Base-by-base conservation (phyloP, 83 land plant genomes). In the Picea mariana region DNA sequence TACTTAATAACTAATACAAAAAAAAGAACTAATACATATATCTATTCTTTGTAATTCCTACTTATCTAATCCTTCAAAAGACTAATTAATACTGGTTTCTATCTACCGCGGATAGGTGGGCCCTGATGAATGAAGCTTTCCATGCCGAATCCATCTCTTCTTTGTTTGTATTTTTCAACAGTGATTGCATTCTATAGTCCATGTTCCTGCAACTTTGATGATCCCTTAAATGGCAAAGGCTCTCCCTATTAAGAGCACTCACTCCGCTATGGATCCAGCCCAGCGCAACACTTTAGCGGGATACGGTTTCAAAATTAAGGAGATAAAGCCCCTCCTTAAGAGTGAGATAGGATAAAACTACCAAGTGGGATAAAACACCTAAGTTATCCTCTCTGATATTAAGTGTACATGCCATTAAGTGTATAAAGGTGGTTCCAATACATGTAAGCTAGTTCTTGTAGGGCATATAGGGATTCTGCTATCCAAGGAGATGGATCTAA, bases 61-160 rank as follows among this genome's bases (percentile, higher is more conserved):
- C 52, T 47, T 47, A 47, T 47, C 52, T 47, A 47, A 47, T 47
- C 52, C 52, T 47, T 47, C 52, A 47, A 47, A 47, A 47, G 9
- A 47, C 52, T 47, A 47, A 47, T 47, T 47, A 47, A 47, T 47
- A 47, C 52, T 47, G 64, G 64, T 20, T 20, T 20, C 21, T 16
- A 62, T 62, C 31, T 27, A 27, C 31, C 31, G 31, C 31, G 31
- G 31, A 27, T 27, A 27, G 31, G 31, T 27, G 31, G 31, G 31
- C 0, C 31, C 31, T 27, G 1, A 27, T 27, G 64, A 62, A 62
- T 62, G 64, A 62, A 20, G 64, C 64, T 62, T 62, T 62, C 64
- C 64, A 62, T 62, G 64, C 64, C 64, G 64, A 62, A 62, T 62
- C 64, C 64, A 62, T 62, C 64, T 62, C 64, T 62, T 62, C 64